Base-by-base conservation (phyloP, 2,329 filamentous ascomycete genomes). In the Blastomyces parvus region DNA sequence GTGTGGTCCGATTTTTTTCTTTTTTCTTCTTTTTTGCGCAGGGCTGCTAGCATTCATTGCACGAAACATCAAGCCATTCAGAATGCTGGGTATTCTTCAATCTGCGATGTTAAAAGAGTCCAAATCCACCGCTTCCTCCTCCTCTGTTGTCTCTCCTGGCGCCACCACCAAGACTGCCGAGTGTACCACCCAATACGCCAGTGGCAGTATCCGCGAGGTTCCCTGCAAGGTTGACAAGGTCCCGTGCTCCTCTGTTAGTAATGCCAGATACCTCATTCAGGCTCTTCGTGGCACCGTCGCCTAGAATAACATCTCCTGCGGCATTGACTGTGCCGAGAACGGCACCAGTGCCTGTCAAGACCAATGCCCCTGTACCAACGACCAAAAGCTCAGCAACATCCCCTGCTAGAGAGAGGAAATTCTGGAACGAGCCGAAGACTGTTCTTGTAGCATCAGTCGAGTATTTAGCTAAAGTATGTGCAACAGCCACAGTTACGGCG, bases 361-460 rank as follows among this genome's bases (percentile, higher is more conserved):
- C 58, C n/a, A 59, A 27, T 8, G 58, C 58, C 19, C 58, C 58
- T 1, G 58, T 13, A 30, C 58, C 58, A 7, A 42, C 58, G 42
- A 59, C 58, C 22, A 59, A 42, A 48, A 59, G 58, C 9, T 59
- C 58, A n/a, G 58, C 58, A n/a, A 59, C 42, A 36, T 59, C 58
- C n/a, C 58, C 58, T 46, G 58, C 58, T 19, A 59, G 58, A 14
- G 58, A 59, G 48, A 48, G 17, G 58, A 59, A 59, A 22, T 59
- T 48, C 9, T 46, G n/a, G 19, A 59, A 59, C 8, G 58, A 6
- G 9, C 27, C 22, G 30, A 59, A 59, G 0, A 2, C 14, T 17
- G 58, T 59, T 33, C 22, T 48, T 22, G 58, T 33, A 14, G 33
- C 27, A 17, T 59, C 58, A 46, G 25, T 22, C 9, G 58, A 42